Conservation (phyloP, 768 basidiomycete species). For the Phylloporus arenicola region DNA sequence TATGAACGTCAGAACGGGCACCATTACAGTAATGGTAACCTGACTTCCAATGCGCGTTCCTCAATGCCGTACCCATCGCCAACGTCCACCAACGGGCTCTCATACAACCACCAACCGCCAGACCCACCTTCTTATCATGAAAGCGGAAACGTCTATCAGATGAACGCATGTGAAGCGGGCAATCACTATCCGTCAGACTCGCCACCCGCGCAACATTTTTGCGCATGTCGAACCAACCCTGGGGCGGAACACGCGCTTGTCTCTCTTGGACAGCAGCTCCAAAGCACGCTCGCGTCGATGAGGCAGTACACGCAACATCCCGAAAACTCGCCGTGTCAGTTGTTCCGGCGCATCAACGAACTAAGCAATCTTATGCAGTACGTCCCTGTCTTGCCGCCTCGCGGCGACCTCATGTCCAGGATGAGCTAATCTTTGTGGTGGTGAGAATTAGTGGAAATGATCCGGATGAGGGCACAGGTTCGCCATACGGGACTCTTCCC, state of each 20-base stretch:
- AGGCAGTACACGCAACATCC: constrained; percentile 60
- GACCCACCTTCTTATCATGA: constrained; percentile 30
- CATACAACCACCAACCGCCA: constrained; percentile 30
- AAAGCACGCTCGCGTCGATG: constrained; percentile 49
- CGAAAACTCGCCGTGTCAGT: constrained; percentile 45
- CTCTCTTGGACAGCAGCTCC: constrained; percentile 58
- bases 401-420: constrained; percentile 29
- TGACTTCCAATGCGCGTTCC: constrained; percentile 23
- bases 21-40: constrained; percentile 28
- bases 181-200: constrained; percentile 29
- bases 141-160: constrained; percentile 34
- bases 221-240: constrained; percentile 61
- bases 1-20: constrained; percentile 33
- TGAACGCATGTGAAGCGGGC: constrained; percentile 30
- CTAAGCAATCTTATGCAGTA: constrained; percentile 63
- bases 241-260: constrained; percentile 55
- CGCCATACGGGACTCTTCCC: constrained; percentile 50
- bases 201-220: constrained; percentile 39
- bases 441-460: constrained; percentile 46
- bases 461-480: constrained; percentile 41
- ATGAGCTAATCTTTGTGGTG: constrained; percentile 28
- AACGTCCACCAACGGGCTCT: constrained; percentile 30
- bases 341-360: constrained; percentile 57
- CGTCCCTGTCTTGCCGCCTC: constrained; percentile 34
- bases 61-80: constrained; percentile 33